Percentiles rank a stretch among this genome's conserved stretches.
phyloP scores from a whole-genome alignment of 495 filamentous ascomycete species.

The Cercophora sp. region DNA sequence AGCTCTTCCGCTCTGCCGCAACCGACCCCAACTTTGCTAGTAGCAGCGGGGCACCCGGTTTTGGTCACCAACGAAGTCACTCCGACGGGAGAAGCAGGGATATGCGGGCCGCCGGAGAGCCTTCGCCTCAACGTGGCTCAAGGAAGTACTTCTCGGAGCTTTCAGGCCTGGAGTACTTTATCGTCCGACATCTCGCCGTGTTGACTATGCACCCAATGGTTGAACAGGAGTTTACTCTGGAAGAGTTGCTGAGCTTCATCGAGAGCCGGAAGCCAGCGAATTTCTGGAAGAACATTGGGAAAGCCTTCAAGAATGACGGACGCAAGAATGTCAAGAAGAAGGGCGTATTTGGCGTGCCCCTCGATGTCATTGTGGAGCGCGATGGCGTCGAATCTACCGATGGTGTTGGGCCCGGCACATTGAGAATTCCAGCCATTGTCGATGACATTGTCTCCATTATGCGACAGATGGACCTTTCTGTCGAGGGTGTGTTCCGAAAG shows the following conservation, averaged over 20 bases:
- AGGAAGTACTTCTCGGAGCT: slow-evolving; percentile 96
- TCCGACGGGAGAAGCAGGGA: slow-evolving; percentile 60
- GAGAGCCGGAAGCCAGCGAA: slow-evolving; percentile 82
- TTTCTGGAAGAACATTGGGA: slow-evolving; percentile 97
- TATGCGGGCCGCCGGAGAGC: slow-evolving; percentile 41
- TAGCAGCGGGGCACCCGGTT: slow-evolving; percentile 12
- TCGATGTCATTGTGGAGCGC: slow-evolving; percentile 83
- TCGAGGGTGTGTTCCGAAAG: slow-evolving; percentile 98
- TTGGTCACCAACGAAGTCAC: slow-evolving; percentile 76
- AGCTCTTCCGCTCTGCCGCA: slow-evolving; percentile 63
- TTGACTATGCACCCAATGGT: slow-evolving; percentile 92
- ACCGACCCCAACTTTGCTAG: slow-evolving; percentile 56
- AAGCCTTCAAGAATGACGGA: slow-evolving; percentile 84
- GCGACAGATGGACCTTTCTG: slow-evolving; percentile 98
- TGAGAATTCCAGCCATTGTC: slow-evolving; percentile 82
- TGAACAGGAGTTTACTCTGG: slow-evolving; percentile 83
- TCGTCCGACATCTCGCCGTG: slow-evolving; percentile 91
- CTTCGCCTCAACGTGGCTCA: slow-evolving; percentile 45
- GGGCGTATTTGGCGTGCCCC: slow-evolving; percentile 82
- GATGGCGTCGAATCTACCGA: slow-evolving; percentile 95
- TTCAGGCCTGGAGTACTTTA: slow-evolving; percentile 94
- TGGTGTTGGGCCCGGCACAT: slow-evolving; percentile 85
- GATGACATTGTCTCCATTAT: slow-evolving; percentile 91
- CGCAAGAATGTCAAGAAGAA: slow-evolving; percentile 83
- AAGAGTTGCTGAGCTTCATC: slow-evolving; percentile 91